Base-by-base conservation (phyloP, 2,329 filamentous ascomycete species). In the Colletotrichum tanaceti region DNA sequence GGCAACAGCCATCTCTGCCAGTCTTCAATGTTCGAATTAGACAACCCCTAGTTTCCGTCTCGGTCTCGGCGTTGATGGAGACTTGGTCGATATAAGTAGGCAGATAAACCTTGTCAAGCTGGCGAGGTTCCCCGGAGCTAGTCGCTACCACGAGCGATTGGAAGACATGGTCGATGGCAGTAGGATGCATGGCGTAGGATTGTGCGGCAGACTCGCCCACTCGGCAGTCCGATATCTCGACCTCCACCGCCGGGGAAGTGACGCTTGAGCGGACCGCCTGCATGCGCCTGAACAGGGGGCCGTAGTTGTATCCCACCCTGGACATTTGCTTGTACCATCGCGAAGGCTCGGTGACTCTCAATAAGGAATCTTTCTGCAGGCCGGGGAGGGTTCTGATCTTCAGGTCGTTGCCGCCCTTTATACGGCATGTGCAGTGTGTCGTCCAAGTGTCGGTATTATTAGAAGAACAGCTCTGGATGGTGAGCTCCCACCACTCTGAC, bases 261-360 rank as follows among this genome's bases (percentile, higher is more conserved):
- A 64, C 59, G 13, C 65, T 68, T 0, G 54, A 14, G 9, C 4
- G 38, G 2, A 68, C 53, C 13, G 18, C 57, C 6, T 13, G 50
- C 60, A 68, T 58, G 0, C 44, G 44, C n/a, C 53, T 58, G 49
- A 64, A 68, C 2, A 46, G 38, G 7, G 59, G 46, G 13, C 59
- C 61, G 13, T 68, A 68, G 24, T 64, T 68, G 46, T 63, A 68
- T 0, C 65, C 65, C 11, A 64, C 60, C 10, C 46, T 62, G 0
- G 43, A 39, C 63, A 66, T 66, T 0, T 58, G 50, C 22, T 32
- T 66, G 43, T 66, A 66, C 63, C 63, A 66, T 9, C 49, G 28
- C 7, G 14, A 9, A 22, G 58, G 0, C 2, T 62, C 50, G 1
- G 49, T 39, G 16, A 14, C 13, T 3, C 58, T 58, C 2, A 43